These are phyloP conservation scores for Candida albicans DNA, from an alignment of 1,139 yeast genomes.

Conservation along the genomic window DNA sequence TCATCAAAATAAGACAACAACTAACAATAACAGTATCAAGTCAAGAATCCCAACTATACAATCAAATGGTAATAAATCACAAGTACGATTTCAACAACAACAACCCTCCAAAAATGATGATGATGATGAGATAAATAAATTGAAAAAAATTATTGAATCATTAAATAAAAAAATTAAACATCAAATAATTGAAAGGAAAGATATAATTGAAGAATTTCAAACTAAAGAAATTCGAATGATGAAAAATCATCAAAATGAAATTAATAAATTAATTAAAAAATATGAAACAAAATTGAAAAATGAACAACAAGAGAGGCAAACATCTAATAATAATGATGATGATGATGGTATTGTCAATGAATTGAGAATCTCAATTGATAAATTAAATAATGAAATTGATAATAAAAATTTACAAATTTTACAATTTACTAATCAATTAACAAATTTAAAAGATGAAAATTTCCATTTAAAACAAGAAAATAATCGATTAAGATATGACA, in stretches of 20 bases:
- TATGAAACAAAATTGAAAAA: conserved; percentile 1
- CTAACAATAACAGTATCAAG: too few species aligned
- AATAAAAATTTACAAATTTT: background rate
- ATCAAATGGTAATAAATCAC: background rate
- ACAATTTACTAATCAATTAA: background rate
- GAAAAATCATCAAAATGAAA: conserved; percentile 1
- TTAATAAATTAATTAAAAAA: background rate
- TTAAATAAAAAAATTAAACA: background rate
- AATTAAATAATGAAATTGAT: background rate
- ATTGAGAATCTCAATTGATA: background rate
- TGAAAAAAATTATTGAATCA: background rate
- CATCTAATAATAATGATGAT: background rate
- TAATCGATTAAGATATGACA: background rate
- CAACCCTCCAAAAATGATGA: background rate
- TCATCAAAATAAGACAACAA: too few species aligned
- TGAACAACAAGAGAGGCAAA: background rate
- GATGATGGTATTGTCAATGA: background rate
- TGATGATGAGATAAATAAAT: background rate
- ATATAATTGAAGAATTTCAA: conserved; percentile 2
- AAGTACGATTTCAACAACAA: background rate
- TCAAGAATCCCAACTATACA: background rate
- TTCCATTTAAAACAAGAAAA: background rate
- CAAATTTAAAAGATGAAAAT: background rate
- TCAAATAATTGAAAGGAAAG: conserved; percentile 1
- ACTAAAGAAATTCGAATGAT: conserved; percentile 1